Evolutionary conservation across 768 basidiomycete species (phyloP).

Genomic region (Hygrophorus pudorinus): DNA sequence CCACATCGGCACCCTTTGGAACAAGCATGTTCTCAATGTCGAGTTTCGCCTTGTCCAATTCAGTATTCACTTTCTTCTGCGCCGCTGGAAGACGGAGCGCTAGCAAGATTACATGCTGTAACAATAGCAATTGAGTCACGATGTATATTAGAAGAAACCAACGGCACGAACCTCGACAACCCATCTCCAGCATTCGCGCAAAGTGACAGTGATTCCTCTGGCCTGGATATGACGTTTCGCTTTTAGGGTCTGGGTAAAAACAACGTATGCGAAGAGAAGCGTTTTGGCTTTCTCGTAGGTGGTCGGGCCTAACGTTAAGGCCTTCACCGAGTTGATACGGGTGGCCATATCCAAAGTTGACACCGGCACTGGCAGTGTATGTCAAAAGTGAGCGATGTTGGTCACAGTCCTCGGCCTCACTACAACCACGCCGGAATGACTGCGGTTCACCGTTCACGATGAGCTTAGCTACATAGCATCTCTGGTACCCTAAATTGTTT

Average conservation of each 20-base stretch:
- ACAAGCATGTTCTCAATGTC: constrained; percentile 63
- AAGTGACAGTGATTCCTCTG: constrained; percentile 40
- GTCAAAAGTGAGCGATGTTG: too few relatives aligned
- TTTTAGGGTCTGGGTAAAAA: constrained; percentile 41
- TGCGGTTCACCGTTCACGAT: too few relatives aligned
- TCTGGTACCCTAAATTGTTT: too few relatives aligned
- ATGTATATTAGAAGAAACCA: not conserved
- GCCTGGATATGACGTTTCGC: constrained; percentile 54
- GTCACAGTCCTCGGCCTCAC: too few relatives aligned
- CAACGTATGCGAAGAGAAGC: constrained; percentile 47
- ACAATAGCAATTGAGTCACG: not conserved
- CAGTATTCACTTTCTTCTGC: constrained; percentile 45
- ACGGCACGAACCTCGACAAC: constrained; percentile 36
- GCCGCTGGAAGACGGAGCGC: constrained; percentile 52
- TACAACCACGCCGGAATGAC: too few relatives aligned
- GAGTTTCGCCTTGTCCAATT: constrained; percentile 54
- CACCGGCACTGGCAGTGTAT: too few relatives aligned
- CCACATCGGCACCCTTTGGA: constrained; percentile 50
- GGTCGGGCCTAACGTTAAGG: not conserved
- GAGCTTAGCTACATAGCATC: too few relatives aligned
- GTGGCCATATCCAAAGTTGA: not conserved
- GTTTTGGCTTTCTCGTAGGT: constrained; percentile 43
- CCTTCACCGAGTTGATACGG: not conserved
- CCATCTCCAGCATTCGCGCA: constrained; percentile 44
- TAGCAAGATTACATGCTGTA: constrained; percentile 34